phyloP scores from a whole-genome alignment of 306 rosid species.

The Prinsepia uniflora region DNA sequence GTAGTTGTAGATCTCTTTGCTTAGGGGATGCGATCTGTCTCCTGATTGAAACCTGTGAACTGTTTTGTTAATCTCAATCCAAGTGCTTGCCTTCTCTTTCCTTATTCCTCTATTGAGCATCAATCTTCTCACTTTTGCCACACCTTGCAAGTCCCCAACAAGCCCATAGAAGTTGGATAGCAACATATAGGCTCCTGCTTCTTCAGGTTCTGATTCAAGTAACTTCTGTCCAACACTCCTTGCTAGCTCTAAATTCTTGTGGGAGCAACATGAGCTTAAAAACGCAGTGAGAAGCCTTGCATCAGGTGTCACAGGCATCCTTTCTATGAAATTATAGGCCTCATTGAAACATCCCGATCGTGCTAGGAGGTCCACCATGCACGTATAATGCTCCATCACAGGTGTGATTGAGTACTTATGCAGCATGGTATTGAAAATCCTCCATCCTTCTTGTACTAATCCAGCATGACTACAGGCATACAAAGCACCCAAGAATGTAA shows the following conservation, averaged over 20 bases:
- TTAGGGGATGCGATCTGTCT: slow-evolving; percentile 27
- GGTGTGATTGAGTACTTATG: slow-evolving; percentile 23
- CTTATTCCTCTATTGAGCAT: slow-evolving; percentile 22
- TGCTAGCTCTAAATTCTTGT: slow-evolving; percentile 23
- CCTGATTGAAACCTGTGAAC: slow-evolving; percentile 29
- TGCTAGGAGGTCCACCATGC: slow-evolving; percentile 36
- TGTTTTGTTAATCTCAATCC: slow-evolving; percentile 30
- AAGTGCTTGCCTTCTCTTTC: slow-evolving; percentile 29
- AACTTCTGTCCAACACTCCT: slow-evolving; percentile 21
- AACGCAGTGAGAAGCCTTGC: slow-evolving; percentile 25
- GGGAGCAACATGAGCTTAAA: slow-evolving; percentile 28
- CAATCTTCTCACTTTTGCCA: slow-evolving; percentile 27
- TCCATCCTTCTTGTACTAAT: slow-evolving; percentile 30
- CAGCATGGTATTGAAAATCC: slow-evolving; percentile 24
- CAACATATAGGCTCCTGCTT: slow-evolving; percentile 35
- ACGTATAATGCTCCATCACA: slow-evolving; percentile 38
- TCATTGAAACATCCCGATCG: slow-evolving; percentile 20
- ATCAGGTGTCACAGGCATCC: slow-evolving; percentile 31
- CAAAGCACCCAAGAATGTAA: slow-evolving; percentile 27
- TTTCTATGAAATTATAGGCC: slow-evolving; percentile 23
- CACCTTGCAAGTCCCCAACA: slow-evolving; percentile 27
- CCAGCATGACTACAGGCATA: slow-evolving; percentile 41
- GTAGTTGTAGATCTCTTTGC: slow-evolving; percentile 20
- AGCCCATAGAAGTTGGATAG: slow-evolving; percentile 30
- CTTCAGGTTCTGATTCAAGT: slow-evolving; percentile 26